A percentile compares a stretch with the other conserved stretches of the same genome.
Conservation (phyloP, 1,284 basidiomycete genomes). For the Melampsora abietis-canadensis region DNA sequence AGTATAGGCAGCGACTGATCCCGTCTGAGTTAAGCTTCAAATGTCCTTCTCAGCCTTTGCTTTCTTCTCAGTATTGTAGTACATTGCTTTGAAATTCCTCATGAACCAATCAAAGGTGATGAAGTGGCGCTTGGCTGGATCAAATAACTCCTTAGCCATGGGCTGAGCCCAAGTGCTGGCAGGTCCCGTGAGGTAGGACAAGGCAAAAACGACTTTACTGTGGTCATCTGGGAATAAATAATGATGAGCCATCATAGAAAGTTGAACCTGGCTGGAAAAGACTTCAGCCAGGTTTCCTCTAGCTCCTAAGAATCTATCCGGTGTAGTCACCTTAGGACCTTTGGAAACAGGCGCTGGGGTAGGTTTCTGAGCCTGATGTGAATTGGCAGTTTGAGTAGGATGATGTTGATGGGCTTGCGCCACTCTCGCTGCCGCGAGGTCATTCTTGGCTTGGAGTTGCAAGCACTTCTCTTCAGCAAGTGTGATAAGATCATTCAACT, state of each 20-base stretch:
- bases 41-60: no score
- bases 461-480: no score
- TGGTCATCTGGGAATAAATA: not conserved
- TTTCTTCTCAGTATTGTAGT: no score
- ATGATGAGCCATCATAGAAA: not conserved
- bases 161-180: not conserved
- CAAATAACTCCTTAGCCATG: not conserved
- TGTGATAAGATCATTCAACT: no score
- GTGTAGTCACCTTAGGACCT: not conserved
- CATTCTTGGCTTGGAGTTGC: no score
- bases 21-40: not conserved
- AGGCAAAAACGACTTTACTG: not conserved
- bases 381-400: no score
- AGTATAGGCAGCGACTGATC: slow-evolving; percentile 11
- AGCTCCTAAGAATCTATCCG: not conserved
- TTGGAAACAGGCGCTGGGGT: not conserved
- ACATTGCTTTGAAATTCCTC: no score
- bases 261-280: not conserved
- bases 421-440: no score
- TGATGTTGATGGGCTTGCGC: no score
- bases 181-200: not conserved
- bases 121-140: not conserved
- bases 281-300: not conserved
- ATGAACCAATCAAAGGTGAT: not conserved
- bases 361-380: no score